These are phyloP conservation scores for Mycena maculata DNA, from an alignment of 768 basidiomycete genomes.

Conservation along the genomic window DNA sequence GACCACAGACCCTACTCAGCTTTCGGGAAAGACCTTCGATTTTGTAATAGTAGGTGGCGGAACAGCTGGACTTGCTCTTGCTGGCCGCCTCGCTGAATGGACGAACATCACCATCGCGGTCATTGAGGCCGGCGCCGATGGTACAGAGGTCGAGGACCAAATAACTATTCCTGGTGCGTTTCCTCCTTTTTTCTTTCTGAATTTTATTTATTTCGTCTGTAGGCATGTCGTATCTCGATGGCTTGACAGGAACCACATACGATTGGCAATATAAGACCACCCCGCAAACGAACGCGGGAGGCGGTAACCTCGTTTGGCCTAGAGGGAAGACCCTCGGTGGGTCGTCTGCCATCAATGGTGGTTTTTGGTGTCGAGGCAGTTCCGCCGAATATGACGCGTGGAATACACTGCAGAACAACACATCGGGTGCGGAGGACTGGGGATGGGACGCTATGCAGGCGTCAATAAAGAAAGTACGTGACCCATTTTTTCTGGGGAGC, in stretches of 20 bases:
- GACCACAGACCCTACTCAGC: conserved; percentile 26
- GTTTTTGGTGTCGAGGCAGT: conserved; percentile 41
- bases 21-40: conserved; percentile 33
- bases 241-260: conserved; percentile 17
- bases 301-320: conserved; percentile 18
- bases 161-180: conserved; percentile 30
- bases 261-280: conserved; percentile 33
- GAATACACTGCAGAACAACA: conserved; percentile 36
- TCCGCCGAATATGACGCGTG: conserved; percentile 42
- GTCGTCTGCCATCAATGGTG: conserved; percentile 43
- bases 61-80: conserved; percentile 32
- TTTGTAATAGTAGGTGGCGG: conserved; percentile 33
- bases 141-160: conserved; percentile 23
- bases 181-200: not conserved
- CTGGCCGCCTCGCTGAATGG: conserved; percentile 29
- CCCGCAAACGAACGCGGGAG: conserved; percentile 24
- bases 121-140: conserved; percentile 34
- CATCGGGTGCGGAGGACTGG: conserved; percentile 39
- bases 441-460: conserved; percentile 45
- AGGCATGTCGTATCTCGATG: conserved; percentile 35
- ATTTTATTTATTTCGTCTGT: not conserved
- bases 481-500: not conserved
- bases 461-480: conserved; percentile 44
- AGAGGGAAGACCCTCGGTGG: conserved; percentile 42
- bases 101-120: conserved; percentile 32